Evolutionary conservation across 2,329 filamentous ascomycete species (phyloP).

Genomic region (Xylariales sp.): DNA sequence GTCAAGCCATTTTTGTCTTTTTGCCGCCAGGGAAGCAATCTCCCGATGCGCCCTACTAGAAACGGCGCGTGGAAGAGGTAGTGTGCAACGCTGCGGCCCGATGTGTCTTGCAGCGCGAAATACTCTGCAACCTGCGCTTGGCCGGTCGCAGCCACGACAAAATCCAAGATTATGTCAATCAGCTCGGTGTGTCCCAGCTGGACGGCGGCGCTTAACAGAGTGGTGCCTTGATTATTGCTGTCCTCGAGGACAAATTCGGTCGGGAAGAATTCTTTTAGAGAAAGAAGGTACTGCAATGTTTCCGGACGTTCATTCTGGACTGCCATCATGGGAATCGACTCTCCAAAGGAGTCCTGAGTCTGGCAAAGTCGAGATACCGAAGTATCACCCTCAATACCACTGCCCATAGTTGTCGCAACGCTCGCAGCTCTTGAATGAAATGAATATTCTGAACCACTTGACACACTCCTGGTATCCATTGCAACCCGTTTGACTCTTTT

Average conservation of each 20-base stretch:
- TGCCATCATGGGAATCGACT: conserved; percentile 86
- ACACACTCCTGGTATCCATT: conserved; percentile 85
- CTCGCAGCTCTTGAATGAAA: conserved; percentile 77
- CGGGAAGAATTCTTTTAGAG: conserved; percentile 71
- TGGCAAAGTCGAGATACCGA: conserved; percentile 75
- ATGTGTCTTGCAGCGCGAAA: conserved; percentile 69
- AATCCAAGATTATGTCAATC: conserved; percentile 70
- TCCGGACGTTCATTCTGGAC: conserved; percentile 67
- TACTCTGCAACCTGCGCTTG: conserved; percentile 60
- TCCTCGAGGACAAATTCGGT: conserved; percentile 70
- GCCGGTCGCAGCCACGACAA: conserved; percentile 55
- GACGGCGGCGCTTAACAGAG: conserved; percentile 81
- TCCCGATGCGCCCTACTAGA: conserved; percentile 72
- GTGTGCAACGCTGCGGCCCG: conserved; percentile 87
- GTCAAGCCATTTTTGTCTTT: conserved; percentile 96
- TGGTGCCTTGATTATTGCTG: conserved; percentile 84
- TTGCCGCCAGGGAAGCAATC: conserved; percentile 78
- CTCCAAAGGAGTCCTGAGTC: conserved; percentile 65
- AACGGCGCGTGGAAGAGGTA: conserved; percentile 90
- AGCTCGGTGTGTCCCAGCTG: conserved; percentile 74
- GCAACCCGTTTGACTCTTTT: conserved; percentile 73
- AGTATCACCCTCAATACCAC: conserved; percentile 76
- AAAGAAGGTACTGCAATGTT: conserved; percentile 74
- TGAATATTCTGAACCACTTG: conserved; percentile 78
- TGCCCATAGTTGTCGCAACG: conserved; percentile 69